A percentile compares a stretch with the other conserved stretches of the same genome.
These are phyloP conservation scores for Carex cristatella DNA, from an alignment of 176 grass and related monocot species.

Conservation along the genomic window DNA sequence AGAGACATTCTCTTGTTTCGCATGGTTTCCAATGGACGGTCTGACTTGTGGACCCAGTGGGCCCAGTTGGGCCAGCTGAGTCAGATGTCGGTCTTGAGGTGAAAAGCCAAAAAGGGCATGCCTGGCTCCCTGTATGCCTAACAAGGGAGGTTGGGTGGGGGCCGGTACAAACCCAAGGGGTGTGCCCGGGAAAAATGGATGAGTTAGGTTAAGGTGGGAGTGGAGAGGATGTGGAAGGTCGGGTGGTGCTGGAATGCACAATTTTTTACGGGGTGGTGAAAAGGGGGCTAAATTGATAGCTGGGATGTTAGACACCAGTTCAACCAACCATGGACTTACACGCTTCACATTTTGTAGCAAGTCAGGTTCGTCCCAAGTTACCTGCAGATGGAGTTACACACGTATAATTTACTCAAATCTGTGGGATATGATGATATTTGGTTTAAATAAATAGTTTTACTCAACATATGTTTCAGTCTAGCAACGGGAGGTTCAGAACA, in stretches of 20 bases:
- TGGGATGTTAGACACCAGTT: constrained; percentile 78
- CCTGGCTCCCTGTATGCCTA: constrained; percentile 99
- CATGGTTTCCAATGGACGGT: constrained; percentile 40
- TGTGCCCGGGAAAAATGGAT: constrained; percentile 32
- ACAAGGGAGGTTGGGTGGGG: constrained; percentile 49
- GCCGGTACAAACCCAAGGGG: constrained; percentile 44
- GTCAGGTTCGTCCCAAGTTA: constrained; percentile 94
- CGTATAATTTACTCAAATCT: neutral
- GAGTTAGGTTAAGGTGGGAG: constrained; percentile 34
- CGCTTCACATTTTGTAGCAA: constrained; percentile 95
- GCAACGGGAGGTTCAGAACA: neutral
- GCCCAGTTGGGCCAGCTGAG: constrained; percentile 40
- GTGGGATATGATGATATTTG: neutral
- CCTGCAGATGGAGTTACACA: constrained; percentile 41
- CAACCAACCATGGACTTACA: constrained; percentile 88
- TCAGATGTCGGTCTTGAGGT: constrained; percentile 69
- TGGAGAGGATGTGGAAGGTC: constrained; percentile 43
- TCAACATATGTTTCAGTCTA: neutral
- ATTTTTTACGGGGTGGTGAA: constrained; percentile 83
- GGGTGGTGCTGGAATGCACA: constrained; percentile 47
- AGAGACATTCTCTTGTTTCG: constrained; percentile 55
- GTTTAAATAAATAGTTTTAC: neutral
- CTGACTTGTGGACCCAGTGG: constrained; percentile 37
- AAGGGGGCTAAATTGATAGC: constrained; percentile 66
- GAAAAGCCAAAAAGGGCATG: constrained; percentile 98